phyloP scores from a whole-genome alignment of 2,329 filamentous ascomycete genomes.

The Juglanconis oblonga region DNA sequence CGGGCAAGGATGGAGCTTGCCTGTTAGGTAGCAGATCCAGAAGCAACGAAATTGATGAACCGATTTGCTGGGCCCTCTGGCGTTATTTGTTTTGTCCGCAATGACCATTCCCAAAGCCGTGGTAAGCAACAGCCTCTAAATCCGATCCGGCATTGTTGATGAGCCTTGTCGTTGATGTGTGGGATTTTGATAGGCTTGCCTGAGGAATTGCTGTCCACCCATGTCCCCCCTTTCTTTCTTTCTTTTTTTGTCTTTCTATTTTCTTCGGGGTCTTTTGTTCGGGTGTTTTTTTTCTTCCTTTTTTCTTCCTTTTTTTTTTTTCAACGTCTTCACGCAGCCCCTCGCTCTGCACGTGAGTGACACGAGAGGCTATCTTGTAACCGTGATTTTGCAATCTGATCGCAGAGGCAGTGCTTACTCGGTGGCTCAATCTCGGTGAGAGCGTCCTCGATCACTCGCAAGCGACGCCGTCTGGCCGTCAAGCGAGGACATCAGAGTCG shows the following conservation, averaged over 20 bases:
- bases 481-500: neutral
- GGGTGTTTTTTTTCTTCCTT: too few relatives aligned
- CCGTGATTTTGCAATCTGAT: neutral
- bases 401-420: neutral
- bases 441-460: neutral
- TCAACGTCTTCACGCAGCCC: conserved; percentile 6
- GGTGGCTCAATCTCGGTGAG: neutral
- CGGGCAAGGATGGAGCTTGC: neutral
- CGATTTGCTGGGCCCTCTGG: too few relatives aligned
- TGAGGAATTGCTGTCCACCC: too few relatives aligned
- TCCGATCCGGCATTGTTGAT: neutral
- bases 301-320: neutral
- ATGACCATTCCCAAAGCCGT: too few relatives aligned
- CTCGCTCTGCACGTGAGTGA: neutral
- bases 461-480: neutral
- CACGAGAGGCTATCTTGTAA: neutral
- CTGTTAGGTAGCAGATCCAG: too few relatives aligned
- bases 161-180: neutral
- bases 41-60: too few relatives aligned
- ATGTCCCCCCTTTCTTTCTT: too few relatives aligned
- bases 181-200: neutral
- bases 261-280: too few relatives aligned
- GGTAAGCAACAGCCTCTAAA: too few relatives aligned
- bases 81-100: too few relatives aligned
- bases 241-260: too few relatives aligned